Evolutionary conservation across 2,329 filamentous ascomycete species (phyloP), one percentile per base, ranked within the genome.

Genomic region (Balansia obtecta): DNA sequence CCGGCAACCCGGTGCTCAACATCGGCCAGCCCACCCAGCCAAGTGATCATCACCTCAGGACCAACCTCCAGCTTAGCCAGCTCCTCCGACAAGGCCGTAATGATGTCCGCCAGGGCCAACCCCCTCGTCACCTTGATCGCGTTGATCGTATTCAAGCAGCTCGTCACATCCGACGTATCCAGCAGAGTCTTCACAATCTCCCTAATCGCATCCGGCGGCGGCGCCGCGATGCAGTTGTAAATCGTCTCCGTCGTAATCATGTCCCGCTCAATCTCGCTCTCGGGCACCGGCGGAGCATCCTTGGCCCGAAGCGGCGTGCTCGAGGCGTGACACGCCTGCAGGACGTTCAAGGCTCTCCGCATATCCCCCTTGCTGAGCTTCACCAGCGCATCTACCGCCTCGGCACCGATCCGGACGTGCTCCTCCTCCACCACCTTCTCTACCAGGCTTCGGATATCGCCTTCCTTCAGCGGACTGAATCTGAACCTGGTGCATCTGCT

Each of bases 141-240:
- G 63, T 93, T 93, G 66, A 98, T 83, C 0, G 88, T 95, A 52
- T 80, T 83, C 46, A 98, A 74, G 63, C 91, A 96, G 34, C 86
- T 88, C 1, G 86, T 94, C 46, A 98, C 86, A 62, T 98, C 91
- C 49, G 82, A 79, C 2, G 87, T 96, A 50, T 79, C 82, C 30
- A 97, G 77, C 33, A 98, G 75, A 0, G 88, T 95, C 56, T 85
- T 78, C 57, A 90, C 75, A 49, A 98, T 97, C 58, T 86, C 81
- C 56, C 80, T 77, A 61, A 97, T 88, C 60, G 95, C 91, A 22
- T 84, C 81, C 0, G 93, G 93, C 57, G 94, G 90, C 4, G 93
- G 93, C 1, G 91, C 91, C 9, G 93, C 93, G 63, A 98, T 95
- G 68, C 93, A 98, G 67, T 89, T 90, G 74, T 96, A 98, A 62